Evolutionary conservation across 2,329 filamentous ascomycete genomes (phyloP), one percentile per base, ranked within the genome.

Genomic region (Colletotrichum trifolii): DNA sequence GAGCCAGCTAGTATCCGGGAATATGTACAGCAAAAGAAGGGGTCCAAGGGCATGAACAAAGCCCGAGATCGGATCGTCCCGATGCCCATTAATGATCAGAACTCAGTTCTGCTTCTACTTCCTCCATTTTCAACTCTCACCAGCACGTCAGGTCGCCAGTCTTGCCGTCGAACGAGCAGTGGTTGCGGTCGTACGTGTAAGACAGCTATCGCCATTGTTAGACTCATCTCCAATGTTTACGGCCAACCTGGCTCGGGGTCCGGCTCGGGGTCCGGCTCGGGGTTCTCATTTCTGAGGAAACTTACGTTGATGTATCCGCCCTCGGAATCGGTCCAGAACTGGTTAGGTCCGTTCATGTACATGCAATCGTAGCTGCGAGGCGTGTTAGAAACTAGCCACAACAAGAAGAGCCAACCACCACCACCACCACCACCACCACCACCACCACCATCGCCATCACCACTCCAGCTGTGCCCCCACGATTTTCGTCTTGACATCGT

Each of bases 281-380:
- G 36, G 42, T 12, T 42, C 10, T 9, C n/a, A 8, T 46, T 25
- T 17, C 12, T 1, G 40, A 43, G 15, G 40, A 6, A 43, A 54
- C 62, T 65, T 10, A 65, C 56, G 59, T 70, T 71, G 35, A 66
- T 64, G 55, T 53, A 69, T 2, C 68, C 69, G 8, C 62, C 66
- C 9, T 69, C 69, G 4, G 49, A n/a, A 17, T 62, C 46, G 5
- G 60, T 69, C 39, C 45, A 57, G 15, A 65, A 70, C 8, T 54
- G 46, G 60, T 69, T 67, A 25, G 61, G 59, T 2, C 46, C 50
- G 11, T 38, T 55, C 55, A 70, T 60, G 46, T 67, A 71, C 57
- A 69, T 60, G 43, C 64, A 70, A 45, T 69, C 54, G 17, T 54
- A 43, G 17, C 64, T 67, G 48, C 52, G 59, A 5, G 45, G 9